Conservation (phyloP, 2,329 filamentous ascomycete species). For the Alternaria arborescens region DNA sequence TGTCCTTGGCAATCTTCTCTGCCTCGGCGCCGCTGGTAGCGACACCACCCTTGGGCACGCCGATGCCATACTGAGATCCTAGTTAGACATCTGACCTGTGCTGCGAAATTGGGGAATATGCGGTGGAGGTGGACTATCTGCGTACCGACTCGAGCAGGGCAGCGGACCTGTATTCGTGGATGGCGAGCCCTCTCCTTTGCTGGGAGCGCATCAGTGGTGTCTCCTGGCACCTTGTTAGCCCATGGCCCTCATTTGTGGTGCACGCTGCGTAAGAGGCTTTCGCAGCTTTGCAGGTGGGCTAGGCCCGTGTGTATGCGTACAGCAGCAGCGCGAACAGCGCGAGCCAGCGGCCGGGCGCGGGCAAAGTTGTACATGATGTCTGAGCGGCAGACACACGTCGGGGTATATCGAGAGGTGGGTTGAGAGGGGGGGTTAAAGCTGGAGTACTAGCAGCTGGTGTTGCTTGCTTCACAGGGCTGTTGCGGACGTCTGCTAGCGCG, state of each 20-base stretch:
- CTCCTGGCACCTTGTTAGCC: conserved; percentile 59
- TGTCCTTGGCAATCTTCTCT: conserved; percentile 87
- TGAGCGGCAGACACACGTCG: conserved; percentile 41
- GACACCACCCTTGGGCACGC: conserved; percentile 88
- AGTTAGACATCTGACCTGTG: conserved; percentile 32
- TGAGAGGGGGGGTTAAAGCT: conserved; percentile 32
- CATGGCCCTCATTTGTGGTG: conserved; percentile 30
- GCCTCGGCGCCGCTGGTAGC: conserved; percentile 86
- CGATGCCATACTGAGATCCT: conserved; percentile 81
- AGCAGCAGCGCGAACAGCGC: conserved; percentile 79
- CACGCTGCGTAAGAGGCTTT: conserved; percentile 45
- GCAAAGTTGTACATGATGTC: conserved; percentile 85
- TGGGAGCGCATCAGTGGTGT: conserved; percentile 66
- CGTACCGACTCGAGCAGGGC: conserved; percentile 78
- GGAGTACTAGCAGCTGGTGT: conserved; percentile 26
- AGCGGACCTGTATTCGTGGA: conserved; percentile 98
- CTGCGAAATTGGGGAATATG: conserved; percentile 14
- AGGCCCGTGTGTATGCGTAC: conserved; percentile 59
- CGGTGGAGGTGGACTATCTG: conserved; percentile 13
- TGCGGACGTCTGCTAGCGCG: conserved; percentile 44
- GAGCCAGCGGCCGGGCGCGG: conserved; percentile 77
- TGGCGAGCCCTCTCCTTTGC: conserved; percentile 89
- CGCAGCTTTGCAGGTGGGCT: conserved; percentile 19
- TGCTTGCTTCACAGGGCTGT: conserved; percentile 38
- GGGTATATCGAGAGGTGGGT: conserved; percentile 20